A percentile compares a stretch with the other conserved stretches of the same genome.
These are phyloP conservation scores for Aspergillus pseudoterreus DNA, from an alignment of 2,329 filamentous ascomycete species.

Conservation along the genomic window DNA sequence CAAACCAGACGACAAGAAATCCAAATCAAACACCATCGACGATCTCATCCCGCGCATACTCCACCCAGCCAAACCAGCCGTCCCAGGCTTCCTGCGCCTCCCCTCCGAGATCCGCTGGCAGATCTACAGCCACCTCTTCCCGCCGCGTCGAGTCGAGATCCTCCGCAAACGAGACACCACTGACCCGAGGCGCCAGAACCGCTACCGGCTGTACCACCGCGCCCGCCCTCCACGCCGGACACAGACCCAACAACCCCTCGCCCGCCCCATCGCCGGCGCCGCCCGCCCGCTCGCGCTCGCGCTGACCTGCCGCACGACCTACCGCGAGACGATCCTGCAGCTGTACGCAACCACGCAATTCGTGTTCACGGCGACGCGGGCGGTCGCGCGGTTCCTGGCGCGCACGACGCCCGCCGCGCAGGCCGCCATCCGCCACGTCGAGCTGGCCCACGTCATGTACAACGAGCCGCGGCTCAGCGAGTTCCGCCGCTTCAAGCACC, in stretches of 20 bases:
- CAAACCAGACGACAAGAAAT: too few species aligned
- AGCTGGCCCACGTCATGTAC: slow-evolving; percentile 23
- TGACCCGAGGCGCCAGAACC: slow-evolving; percentile 59
- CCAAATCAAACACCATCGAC: background rate
- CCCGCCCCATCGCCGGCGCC: background rate
- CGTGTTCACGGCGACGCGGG: slow-evolving; percentile 16
- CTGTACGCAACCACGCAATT: slow-evolving; percentile 51
- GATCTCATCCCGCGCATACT: background rate
- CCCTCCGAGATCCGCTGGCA: slow-evolving; percentile 67
- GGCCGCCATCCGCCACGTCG: slow-evolving; percentile 44
- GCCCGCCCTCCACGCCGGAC: slow-evolving; percentile 33
- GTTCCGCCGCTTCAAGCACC: slow-evolving; percentile 14
- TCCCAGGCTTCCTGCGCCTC: slow-evolving; percentile 63
- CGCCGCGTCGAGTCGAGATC: slow-evolving; percentile 21
- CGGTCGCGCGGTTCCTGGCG: slow-evolving; percentile 25
- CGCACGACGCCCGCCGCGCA: slow-evolving; percentile 55
- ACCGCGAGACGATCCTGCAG: slow-evolving; percentile 60
- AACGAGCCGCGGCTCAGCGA: slow-evolving; percentile 17
- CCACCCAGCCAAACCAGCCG: background rate
- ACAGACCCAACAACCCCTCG: slow-evolving; percentile 1
- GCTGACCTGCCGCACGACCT: slow-evolving; percentile 58
- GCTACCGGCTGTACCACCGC: slow-evolving; percentile 59
- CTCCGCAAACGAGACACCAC: slow-evolving; percentile 36
- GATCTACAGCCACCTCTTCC: slow-evolving; percentile 64
- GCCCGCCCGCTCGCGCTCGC: slow-evolving; percentile 51